Conservation (phyloP, 768 basidiomycete genomes). For the Leccinum obscurum region DNA sequence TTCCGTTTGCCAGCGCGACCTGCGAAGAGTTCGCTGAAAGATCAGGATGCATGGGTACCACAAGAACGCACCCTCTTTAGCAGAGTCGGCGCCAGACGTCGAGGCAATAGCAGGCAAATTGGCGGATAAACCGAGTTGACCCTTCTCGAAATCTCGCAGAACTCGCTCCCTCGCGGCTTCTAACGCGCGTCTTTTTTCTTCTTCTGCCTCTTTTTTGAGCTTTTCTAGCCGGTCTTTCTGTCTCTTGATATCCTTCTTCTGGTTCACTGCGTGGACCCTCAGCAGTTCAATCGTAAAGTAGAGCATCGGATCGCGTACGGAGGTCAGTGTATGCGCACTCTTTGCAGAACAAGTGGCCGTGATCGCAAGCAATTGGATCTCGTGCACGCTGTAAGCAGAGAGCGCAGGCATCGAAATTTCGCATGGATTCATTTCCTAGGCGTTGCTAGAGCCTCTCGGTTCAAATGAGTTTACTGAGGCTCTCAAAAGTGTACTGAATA, state of each 20-base stretch:
- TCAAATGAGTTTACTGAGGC: constrained; percentile 1
- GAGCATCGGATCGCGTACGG: constrained; percentile 43
- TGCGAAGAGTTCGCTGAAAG: constrained; percentile 24
- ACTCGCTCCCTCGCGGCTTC: constrained; percentile 86
- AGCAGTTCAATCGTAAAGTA: constrained; percentile 2
- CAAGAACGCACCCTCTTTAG: constrained; percentile 37
- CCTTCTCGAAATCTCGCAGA: constrained; percentile 84
- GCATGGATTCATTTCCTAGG: constrained; percentile 86
- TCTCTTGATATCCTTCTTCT: constrained; percentile 92
- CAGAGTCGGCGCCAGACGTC: constrained; percentile 38
- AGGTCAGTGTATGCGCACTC: constrained; percentile 91
- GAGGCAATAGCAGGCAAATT: constrained; percentile 33
- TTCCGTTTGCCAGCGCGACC: constrained; percentile 76
- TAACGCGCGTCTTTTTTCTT: constrained; percentile 66
- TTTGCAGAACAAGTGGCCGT: constrained; percentile 94
- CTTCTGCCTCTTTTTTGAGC: constrained; percentile 77
- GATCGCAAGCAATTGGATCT: constrained; percentile 78
- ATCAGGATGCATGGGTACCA: background rate
- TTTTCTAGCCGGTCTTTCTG: constrained; percentile 79
- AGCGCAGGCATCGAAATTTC: constrained; percentile 87
- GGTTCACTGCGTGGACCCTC: constrained; percentile 54
- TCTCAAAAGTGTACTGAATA: constrained; percentile 1
- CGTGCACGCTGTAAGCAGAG: constrained; percentile 83
- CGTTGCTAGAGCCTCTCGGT: constrained; percentile 30
- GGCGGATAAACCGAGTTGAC: constrained; percentile 71